These are phyloP conservation scores for Zygosaccharomyces bailii DNA, from an alignment of 805 yeast genomes.

Conservation along the genomic window DNA sequence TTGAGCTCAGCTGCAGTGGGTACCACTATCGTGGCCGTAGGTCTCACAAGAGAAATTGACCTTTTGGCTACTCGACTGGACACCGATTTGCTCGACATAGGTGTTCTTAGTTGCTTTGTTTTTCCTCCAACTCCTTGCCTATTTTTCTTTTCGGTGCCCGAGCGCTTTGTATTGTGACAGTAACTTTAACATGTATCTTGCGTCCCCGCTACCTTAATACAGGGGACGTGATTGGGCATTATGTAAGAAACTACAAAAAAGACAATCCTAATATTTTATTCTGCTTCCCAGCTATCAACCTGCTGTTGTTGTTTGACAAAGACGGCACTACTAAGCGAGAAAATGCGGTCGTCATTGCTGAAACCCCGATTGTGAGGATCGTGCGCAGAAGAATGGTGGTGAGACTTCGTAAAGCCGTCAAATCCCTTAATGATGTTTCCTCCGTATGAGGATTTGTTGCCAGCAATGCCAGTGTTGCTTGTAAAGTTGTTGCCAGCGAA, in stretches of 20 bases:
- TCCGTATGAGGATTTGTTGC: constrained; percentile 19
- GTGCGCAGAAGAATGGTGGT: constrained; percentile 27
- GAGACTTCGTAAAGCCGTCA: constrained; percentile 64
- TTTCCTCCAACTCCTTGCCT: background rate
- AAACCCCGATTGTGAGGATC: constrained; percentile 32
- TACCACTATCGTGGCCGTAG: constrained; percentile 19
- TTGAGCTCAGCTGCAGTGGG: constrained; percentile 21
- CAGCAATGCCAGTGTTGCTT: constrained; percentile 8
- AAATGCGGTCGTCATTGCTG: constrained; percentile 75
- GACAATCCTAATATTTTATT: background rate
- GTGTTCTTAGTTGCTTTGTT: background rate
- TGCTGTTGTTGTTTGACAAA: constrained; percentile 58
- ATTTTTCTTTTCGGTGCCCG: background rate
- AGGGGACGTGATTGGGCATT: constrained; percentile 3
- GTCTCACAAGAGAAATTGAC: constrained; percentile 24
- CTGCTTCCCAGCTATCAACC: constrained; percentile 14
- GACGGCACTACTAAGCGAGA: constrained; percentile 69
- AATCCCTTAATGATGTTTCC: constrained; percentile 89
- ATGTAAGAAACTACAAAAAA: background rate
- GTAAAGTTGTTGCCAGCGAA: constrained; percentile 61
- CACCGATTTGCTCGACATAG: background rate
- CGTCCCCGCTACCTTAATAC: background rate
- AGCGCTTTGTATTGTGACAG: background rate
- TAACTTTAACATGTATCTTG: background rate
- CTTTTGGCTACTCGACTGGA: constrained; percentile 13